Conservation (phyloP, 352 stramenopile species). For the Phytophthora sp. region DNA sequence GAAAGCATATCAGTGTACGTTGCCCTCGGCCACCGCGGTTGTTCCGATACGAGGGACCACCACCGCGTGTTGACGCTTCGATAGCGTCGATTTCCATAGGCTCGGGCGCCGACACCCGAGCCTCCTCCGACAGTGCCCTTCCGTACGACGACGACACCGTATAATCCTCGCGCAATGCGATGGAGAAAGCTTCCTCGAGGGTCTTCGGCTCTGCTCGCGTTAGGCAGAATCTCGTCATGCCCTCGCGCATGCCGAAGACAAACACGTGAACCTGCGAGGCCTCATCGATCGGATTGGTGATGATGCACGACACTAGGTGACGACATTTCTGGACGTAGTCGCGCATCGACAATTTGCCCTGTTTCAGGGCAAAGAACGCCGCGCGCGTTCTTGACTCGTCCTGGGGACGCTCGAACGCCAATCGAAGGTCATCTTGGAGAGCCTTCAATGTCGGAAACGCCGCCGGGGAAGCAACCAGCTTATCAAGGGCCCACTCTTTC, state of each 20-base stretch:
- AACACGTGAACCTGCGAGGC: conserved; percentile 20
- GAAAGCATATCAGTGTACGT: neutral
- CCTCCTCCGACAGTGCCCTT: too few species aligned
- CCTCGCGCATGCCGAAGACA: conserved; percentile 15
- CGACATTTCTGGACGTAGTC: conserved; percentile 14
- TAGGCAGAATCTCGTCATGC: conserved; percentile 8
- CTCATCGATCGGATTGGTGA: conserved; percentile 8
- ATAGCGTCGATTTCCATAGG: neutral
- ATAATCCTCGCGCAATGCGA: neutral
- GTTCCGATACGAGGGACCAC: too few species aligned
- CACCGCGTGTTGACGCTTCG: neutral
- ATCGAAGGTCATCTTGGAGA: neutral
- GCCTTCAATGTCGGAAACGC: neutral
- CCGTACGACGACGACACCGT: too few species aligned
- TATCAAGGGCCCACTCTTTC: conserved; percentile 10
- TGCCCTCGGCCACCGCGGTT: too few species aligned
- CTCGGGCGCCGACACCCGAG: neutral
- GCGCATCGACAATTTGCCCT: conserved; percentile 8
- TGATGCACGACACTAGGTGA: conserved; percentile 6
- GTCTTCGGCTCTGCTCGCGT: neutral
- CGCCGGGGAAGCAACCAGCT: neutral
- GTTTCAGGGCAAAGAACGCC: conserved; percentile 5
- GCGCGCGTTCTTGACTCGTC: neutral
- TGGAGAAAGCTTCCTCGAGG: neutral
- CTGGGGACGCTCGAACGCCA: conserved; percentile 11